phyloP scores from a whole-genome alignment of 169 alveolate species.

The Plasmodium gaboni region DNA sequence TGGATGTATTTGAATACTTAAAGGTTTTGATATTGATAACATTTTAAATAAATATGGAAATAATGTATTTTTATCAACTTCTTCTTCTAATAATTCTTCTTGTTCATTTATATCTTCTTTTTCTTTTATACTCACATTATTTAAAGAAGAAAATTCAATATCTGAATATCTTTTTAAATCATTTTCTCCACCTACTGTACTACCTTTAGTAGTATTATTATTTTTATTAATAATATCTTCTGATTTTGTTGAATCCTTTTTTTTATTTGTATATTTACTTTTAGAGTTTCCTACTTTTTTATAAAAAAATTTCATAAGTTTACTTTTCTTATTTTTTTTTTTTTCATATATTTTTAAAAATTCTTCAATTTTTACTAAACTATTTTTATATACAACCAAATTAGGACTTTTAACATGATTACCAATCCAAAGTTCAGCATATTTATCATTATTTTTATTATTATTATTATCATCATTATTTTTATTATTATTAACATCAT shows the following conservation, averaged over 20 bases:
- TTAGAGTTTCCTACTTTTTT: constrained; percentile 22
- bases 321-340: constrained; percentile 30
- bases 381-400: constrained; percentile 57
- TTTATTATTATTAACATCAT: background rate
- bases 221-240: constrained; percentile 5
- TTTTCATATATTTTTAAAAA: constrained; percentile 35
- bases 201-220: background rate
- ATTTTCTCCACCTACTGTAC: background rate
- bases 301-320: constrained; percentile 6
- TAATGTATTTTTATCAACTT: constrained; percentile 5
- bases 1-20: constrained; percentile 85
- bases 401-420: constrained; percentile 82
- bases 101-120: constrained; percentile 3
- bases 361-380: constrained; percentile 31
- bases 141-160: constrained; percentile 17
- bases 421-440: constrained; percentile 86
- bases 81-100: background rate
- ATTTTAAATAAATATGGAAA: constrained; percentile 79
- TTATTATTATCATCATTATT: background rate
- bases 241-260: constrained; percentile 11
- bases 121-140: background rate
- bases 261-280: constrained; percentile 5
- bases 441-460: constrained; percentile 22
- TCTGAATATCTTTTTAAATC: constrained; percentile 29
- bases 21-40: constrained; percentile 83